Evolutionary conservation across 257 asterid genomes (phyloP).

Genomic region (Solanum habrochaites): DNA sequence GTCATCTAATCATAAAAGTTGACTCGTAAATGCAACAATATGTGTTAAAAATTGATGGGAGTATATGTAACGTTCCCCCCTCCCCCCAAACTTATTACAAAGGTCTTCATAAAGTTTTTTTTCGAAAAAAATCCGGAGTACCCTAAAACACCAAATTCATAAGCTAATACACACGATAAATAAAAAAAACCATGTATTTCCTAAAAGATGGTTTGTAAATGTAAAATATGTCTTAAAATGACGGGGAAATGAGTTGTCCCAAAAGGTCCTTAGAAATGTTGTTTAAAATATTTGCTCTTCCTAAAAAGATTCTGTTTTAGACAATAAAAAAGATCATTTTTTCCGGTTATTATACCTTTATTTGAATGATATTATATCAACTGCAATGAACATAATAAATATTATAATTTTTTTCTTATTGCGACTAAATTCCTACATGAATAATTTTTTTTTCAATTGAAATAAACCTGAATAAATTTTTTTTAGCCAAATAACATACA

Average conservation of each 20-base stretch:
- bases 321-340: not conserved
- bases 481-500: too few relatives aligned
- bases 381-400: not conserved
- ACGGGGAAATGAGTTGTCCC: not conserved
- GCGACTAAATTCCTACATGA: not conserved
- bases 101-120: too few relatives aligned
- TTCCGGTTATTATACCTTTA: too few relatives aligned
- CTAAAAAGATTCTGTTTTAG: not conserved
- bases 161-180: not conserved
- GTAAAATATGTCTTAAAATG: not conserved
- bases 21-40: too few relatives aligned
- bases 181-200: not conserved
- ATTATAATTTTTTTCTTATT: not conserved
- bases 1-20: too few relatives aligned
- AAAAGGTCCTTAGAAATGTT: not conserved
- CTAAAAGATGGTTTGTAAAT: not conserved
- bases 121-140: accelerated
- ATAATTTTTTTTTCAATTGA: too few relatives aligned
- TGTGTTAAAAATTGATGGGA: too few relatives aligned
- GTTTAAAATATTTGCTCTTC: not conserved
- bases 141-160: not conserved
- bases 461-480: not conserved
- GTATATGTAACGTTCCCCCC: too few relatives aligned
- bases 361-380: too few relatives aligned
- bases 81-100: too few relatives aligned